Conservation (phyloP, 306 rosid genomes). For the Quillaja saponaria region DNA sequence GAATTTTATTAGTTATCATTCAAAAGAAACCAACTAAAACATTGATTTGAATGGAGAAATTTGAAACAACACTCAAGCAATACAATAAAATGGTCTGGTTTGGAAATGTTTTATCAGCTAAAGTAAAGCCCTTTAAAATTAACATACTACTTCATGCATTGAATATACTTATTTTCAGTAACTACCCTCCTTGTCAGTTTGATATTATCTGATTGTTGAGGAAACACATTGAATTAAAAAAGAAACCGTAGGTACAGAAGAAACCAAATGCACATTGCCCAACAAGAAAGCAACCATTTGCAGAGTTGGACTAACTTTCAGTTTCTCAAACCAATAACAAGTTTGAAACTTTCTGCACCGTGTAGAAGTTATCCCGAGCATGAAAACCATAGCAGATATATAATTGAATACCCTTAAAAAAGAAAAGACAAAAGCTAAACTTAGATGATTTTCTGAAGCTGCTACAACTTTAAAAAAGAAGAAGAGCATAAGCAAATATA, state of each 20-base stretch:
- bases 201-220: neutral
- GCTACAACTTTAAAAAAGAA: neutral
- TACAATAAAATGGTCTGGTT: no score
- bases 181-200: neutral
- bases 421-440: neutral
- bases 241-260: neutral
- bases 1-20: neutral
- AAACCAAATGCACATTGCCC: neutral
- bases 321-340: constrained; percentile 2
- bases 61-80: neutral
- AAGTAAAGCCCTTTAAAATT: neutral
- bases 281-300: neutral
- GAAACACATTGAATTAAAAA: neutral
- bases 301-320: neutral
- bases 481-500: constrained; percentile 23
- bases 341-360: neutral
- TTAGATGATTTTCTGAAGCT: constrained; percentile 7
- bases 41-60: neutral
- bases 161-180: neutral
- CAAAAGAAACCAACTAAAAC: neutral
- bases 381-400: neutral
- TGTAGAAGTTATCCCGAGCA: no score
- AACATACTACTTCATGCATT: neutral
- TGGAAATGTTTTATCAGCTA: neutral
- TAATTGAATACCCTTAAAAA: neutral